These are phyloP conservation scores for Tubosaeta sp. DNA, from an alignment of 768 basidiomycete genomes.

Conservation along the genomic window DNA sequence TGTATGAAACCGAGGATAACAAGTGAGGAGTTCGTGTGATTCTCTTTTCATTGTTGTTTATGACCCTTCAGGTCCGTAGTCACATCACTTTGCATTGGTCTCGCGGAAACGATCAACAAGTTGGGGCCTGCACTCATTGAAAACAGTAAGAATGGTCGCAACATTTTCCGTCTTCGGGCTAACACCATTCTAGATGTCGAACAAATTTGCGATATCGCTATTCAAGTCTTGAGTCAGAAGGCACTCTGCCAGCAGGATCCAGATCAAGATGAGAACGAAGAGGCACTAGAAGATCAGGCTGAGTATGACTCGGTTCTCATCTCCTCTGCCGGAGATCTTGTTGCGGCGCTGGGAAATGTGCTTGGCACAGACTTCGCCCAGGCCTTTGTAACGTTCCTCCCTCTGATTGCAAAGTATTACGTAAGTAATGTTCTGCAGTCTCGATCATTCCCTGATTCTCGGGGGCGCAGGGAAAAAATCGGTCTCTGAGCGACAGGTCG, in stretches of 20 bases:
- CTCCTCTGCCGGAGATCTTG: constrained; percentile 90
- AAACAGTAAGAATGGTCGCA: constrained; percentile 49
- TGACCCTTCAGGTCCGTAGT: constrained; percentile 66
- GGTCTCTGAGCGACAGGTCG: constrained; percentile 87
- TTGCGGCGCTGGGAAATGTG: constrained; percentile 79
- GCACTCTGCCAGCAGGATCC: constrained; percentile 96
- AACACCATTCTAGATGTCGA: constrained; percentile 54
- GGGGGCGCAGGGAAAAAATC: constrained; percentile 63
- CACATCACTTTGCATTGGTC: constrained; percentile 78
- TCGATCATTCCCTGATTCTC: neutral
- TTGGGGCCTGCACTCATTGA: constrained; percentile 86
- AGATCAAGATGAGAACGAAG: constrained; percentile 84
- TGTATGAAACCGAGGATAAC: constrained; percentile 94
- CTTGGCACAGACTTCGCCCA: constrained; percentile 82
- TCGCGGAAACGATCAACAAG: constrained; percentile 89
- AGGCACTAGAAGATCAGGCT: constrained; percentile 83
- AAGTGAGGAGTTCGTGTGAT: constrained; percentile 60
- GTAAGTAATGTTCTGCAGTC: constrained; percentile 43
- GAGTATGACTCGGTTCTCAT: constrained; percentile 97
- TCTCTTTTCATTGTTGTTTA: constrained; percentile 13
- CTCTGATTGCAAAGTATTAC: constrained; percentile 87
- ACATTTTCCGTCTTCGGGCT: neutral
- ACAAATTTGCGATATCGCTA: constrained; percentile 71
- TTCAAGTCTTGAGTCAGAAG: constrained; percentile 88
- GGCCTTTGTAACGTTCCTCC: constrained; percentile 83